These are phyloP conservation scores for Perkinsus olseni DNA, from an alignment of 169 alveolate species.

Conservation along the genomic window DNA sequence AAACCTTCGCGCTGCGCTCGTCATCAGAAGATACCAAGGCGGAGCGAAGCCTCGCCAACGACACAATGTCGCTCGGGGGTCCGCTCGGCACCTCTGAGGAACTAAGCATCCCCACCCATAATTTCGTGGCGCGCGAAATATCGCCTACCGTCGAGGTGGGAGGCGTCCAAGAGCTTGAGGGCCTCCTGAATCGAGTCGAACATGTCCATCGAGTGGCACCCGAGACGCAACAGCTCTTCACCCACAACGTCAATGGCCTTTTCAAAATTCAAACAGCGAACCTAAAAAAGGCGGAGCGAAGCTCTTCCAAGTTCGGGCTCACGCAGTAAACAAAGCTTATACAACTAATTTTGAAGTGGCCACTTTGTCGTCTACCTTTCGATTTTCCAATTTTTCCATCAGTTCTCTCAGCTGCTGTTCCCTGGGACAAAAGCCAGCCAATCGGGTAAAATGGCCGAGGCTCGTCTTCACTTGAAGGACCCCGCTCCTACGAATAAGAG, in stretches of 20 bases:
- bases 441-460: not conserved
- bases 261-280: not conserved
- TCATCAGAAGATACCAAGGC: not conserved
- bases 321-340: not conserved
- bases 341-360: no score
- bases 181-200: not conserved
- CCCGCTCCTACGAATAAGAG: no score
- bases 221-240: not conserved
- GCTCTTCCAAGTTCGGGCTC: not conserved
- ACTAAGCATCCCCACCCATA: not conserved
- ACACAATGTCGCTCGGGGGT: not conserved
- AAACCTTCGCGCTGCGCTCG: not conserved
- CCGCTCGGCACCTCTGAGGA: not conserved
- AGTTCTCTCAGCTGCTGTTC: not conserved
- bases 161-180: not conserved
- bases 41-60: not conserved
- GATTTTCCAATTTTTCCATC: not conserved
- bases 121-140: not conserved
- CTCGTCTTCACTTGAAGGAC: not conserved
- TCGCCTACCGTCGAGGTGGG: not conserved
- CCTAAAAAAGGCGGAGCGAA: no score
- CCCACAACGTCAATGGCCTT: not conserved
- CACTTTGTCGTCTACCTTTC: not conserved
- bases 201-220: not conserved
- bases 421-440: not conserved